phyloP scores from a whole-genome alignment of 1,284 basidiomycete genomes.

The Fomitiporia mediterranea region DNA sequence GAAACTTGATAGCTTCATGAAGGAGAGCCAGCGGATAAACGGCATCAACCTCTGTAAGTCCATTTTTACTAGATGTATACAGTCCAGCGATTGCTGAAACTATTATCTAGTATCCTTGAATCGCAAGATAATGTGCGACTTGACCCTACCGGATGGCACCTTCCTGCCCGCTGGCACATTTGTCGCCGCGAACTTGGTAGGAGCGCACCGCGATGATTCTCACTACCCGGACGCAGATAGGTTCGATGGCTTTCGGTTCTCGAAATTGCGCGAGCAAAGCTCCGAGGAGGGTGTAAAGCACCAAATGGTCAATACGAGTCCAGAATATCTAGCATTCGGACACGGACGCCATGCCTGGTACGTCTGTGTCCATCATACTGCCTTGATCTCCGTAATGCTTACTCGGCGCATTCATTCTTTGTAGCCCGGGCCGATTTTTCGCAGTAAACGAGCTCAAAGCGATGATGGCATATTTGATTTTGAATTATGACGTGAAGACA shows the following conservation, averaged over 20 bases:
- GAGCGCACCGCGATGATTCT: constrained; percentile 28
- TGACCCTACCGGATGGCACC: constrained; percentile 39
- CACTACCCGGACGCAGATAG: constrained; percentile 26
- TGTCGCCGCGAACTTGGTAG: constrained; percentile 26
- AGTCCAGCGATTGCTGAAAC: background rate
- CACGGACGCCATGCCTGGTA: constrained; percentile 31
- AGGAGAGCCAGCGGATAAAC: constrained; percentile 37
- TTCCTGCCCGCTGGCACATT: constrained; percentile 35
- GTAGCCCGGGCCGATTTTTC: constrained; percentile 20
- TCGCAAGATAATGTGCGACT: constrained; percentile 34
- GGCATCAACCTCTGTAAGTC: constrained; percentile 26
- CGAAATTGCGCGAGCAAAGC: constrained; percentile 32
- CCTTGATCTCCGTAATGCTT: background rate
- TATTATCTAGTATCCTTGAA: constrained; percentile 27
- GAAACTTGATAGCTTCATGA: constrained; percentile 46
- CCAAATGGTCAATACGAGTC: constrained; percentile 26
- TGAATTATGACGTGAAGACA: constrained; percentile 25
- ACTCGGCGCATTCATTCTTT: background rate
- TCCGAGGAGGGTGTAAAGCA: constrained; percentile 20
- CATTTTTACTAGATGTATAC: no score
- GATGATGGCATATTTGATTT: constrained; percentile 20
- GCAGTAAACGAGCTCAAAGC: constrained; percentile 19
- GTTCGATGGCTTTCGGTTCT: constrained; percentile 35
- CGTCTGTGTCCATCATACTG: background rate
- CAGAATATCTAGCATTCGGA: constrained; percentile 30